Percentiles rank a stretch among this genome's conserved stretches.
Evolutionary conservation across 257 asterid species (phyloP).

Genomic region (Lithospermum erythrorhizon): DNA sequence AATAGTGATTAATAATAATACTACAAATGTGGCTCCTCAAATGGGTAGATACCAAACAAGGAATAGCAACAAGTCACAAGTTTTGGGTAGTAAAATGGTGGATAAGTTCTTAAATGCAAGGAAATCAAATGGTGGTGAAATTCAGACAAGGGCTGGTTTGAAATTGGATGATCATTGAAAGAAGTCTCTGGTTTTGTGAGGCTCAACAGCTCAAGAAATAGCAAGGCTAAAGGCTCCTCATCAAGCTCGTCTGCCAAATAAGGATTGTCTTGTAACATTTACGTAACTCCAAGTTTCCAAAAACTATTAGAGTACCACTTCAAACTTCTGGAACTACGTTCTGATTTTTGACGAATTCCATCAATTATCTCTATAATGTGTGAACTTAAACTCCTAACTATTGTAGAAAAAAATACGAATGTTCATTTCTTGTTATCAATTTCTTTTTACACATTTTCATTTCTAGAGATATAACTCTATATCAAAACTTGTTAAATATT

Average conservation of each 20-base stretch:
- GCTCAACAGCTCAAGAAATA: constrained; percentile 37
- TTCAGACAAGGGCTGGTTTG: constrained; percentile 2
- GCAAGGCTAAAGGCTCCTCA: constrained; percentile 4
- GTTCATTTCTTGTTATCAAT: too few relatives aligned
- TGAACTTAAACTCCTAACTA: too few relatives aligned
- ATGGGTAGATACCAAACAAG: constrained; percentile 15
- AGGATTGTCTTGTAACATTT: too few relatives aligned
- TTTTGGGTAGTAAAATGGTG: constrained; percentile 69
- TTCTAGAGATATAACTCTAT: too few relatives aligned
- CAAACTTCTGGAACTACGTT: too few relatives aligned
- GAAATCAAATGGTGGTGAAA: constrained; percentile 26
- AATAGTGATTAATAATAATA: constrained; percentile 32
- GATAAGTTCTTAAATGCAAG: constrained; percentile 62
- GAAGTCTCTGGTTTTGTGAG: constrained; percentile 54
- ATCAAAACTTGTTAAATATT: too few relatives aligned
- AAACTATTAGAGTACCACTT: too few relatives aligned
- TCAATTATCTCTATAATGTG: too few relatives aligned
- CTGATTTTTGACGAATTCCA: too few relatives aligned
- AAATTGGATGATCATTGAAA: constrained; percentile 32
- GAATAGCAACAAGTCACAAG: constrained; percentile 25
- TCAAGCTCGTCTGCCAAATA: neutral
- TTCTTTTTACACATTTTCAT: too few relatives aligned
- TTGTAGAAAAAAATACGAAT: too few relatives aligned
- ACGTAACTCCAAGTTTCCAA: too few relatives aligned
- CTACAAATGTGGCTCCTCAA: constrained; percentile 9